A percentile compares a stretch with the other conserved stretches of the same genome.
These are phyloP conservation scores for Collybiopsis confluens DNA, from an alignment of 768 basidiomycete species.

Conservation along the genomic window DNA sequence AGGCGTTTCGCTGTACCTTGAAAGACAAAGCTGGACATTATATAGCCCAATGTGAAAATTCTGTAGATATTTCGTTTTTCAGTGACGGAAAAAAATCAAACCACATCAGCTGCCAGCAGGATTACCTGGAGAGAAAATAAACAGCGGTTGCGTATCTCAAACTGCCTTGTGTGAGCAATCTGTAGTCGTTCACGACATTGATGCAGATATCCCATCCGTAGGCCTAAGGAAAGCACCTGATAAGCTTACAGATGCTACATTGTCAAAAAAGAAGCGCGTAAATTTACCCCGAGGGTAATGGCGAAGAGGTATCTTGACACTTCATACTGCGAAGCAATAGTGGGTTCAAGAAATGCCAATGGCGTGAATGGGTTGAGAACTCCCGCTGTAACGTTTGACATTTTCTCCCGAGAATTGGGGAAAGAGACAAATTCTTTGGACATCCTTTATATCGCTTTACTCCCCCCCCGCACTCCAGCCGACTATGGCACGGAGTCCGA, in stretches of 20 bases:
- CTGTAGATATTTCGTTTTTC: neutral
- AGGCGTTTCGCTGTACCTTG: conserved; percentile 14
- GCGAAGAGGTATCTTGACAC: conserved; percentile 23
- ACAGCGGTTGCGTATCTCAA: conserved; percentile 16
- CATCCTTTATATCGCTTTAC: too few species aligned
- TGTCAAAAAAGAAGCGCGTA: neutral
- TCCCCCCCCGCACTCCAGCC: too few species aligned
- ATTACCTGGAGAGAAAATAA: conserved; percentile 18
- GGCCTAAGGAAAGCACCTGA: conserved; percentile 14
- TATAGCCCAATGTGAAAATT: conserved; percentile 11
- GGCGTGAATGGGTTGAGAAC: conserved; percentile 27
- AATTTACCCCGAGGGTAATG: neutral
- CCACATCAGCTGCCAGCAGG: too few species aligned
- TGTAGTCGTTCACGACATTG: conserved; percentile 18
- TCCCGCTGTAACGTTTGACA: too few species aligned
- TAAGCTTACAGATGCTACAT: neutral
- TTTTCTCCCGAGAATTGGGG: too few species aligned
- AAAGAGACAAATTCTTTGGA: too few species aligned
- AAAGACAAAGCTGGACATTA: conserved; percentile 13
- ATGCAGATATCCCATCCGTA: conserved; percentile 25
- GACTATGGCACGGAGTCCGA: too few species aligned
- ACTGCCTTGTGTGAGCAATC: conserved; percentile 15
- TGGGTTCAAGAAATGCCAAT: conserved; percentile 25
- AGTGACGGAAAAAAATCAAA: neutral
- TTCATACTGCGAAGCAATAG: conserved; percentile 21